Base-by-base conservation (phyloP, 2,329 filamentous ascomycete genomes). In the Exophiala alcalophila region DNA sequence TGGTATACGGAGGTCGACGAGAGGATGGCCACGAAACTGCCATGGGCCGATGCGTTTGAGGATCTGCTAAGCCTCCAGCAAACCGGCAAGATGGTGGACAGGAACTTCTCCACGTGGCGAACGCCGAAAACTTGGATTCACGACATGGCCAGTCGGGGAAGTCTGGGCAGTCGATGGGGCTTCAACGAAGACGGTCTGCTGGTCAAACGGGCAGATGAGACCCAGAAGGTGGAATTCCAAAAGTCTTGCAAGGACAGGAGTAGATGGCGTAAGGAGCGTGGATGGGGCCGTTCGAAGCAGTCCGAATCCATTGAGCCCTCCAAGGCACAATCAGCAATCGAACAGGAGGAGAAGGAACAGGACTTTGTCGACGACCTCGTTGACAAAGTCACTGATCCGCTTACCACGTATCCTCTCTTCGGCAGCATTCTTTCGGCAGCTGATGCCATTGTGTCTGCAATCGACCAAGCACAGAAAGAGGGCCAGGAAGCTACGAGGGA, bases 41-140 rank as follows among this genome's bases (percentile, higher is more conserved):
- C 66, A 21, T 80, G 77, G 76, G 67, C 73, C 11, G 71, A 73
- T 36, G 77, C 78, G 0, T 81, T 78, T 52, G 76, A 80, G 53
- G 78, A 82, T 52, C 65, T 81, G 7, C 52, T 81, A 11, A 67
- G 67, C 33, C 62, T 74, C 2, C 63, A 71, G 37, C 69, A 70
- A 38, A 68, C 66, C 15, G 61, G 65, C 40, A 55, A 61, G 16
- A 65, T 71, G 62, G 56, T 69, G 5, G 64, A 68, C 27, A 57
- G 49, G 18, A 57, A 61, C 16, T 34, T 50, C 2, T 38, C 54
- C 5, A 45, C 57, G 2, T 43, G 52, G 5, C 52, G 45, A 12
- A 61, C 56, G 26, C 50, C 49, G 4, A 60, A 66, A 46, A 55
- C 58, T n/a, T 71, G 68, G 68, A 38, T 71, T 2, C 57, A 61